These are phyloP conservation scores for Schizophyllum commune DNA, from an alignment of 1,284 basidiomycete species.

Conservation along the genomic window DNA sequence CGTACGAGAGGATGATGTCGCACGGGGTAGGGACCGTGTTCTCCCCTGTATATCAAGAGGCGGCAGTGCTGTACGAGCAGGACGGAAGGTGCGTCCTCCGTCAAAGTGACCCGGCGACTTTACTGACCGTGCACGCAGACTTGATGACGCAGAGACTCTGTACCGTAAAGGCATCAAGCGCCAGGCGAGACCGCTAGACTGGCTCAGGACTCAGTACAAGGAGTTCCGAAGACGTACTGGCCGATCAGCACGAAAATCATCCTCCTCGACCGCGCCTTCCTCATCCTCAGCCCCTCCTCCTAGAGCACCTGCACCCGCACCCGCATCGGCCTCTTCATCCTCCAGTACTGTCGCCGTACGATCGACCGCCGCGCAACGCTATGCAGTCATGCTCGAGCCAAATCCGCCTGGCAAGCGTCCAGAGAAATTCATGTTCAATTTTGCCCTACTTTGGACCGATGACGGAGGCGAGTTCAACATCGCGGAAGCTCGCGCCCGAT, in stretches of 20 bases:
- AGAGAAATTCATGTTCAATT: slow-evolving; percentile 61
- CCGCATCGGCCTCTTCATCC: not conserved
- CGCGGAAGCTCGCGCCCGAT: slow-evolving; percentile 67
- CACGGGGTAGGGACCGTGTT: slow-evolving; percentile 85
- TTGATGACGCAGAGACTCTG: slow-evolving; percentile 73
- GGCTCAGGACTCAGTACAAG: slow-evolving; percentile 77
- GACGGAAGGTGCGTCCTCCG: slow-evolving; percentile 55
- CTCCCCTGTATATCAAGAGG: slow-evolving; percentile 87
- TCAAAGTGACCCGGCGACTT: not conserved
- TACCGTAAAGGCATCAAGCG: slow-evolving; percentile 82
- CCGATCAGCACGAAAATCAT: slow-evolving; percentile 7
- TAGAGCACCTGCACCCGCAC: slow-evolving; percentile 39
- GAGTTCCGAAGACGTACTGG: slow-evolving; percentile 62
- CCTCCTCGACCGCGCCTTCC: slow-evolving; percentile 13
- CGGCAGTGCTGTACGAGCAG: slow-evolving; percentile 74
- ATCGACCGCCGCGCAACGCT: slow-evolving; percentile 40
- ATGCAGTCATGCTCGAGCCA: slow-evolving; percentile 61
- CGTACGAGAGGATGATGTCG: slow-evolving; percentile 81
- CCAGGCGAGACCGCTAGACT: slow-evolving; percentile 74
- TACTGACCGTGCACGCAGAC: slow-evolving; percentile 32
- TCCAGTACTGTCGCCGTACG: slow-evolving; percentile 17
- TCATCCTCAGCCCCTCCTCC: slow-evolving; percentile 30
- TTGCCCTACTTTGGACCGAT: slow-evolving; percentile 59
- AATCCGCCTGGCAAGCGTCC: slow-evolving; percentile 58
- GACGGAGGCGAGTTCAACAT: slow-evolving; percentile 65